Base-by-base conservation (phyloP, 345 rosid species). In the Passiflora organensis region DNA sequence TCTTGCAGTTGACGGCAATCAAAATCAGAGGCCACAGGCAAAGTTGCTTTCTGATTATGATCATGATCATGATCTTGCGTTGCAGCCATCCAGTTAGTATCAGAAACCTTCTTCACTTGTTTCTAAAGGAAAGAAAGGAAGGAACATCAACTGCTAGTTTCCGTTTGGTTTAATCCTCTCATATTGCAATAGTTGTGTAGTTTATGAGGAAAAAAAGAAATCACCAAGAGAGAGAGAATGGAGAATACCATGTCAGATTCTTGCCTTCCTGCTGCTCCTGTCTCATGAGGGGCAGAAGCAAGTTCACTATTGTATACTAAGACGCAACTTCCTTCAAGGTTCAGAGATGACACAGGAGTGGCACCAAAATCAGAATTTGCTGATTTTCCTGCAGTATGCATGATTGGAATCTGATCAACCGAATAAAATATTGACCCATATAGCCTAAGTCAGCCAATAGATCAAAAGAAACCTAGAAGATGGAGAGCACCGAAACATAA, bases 311-410 rank as follows among this genome's bases (percentile, higher is more conserved):
- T 13, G 37, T 63, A 43, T 41, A 60, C 59, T 6, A 70, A 2
- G 38, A 70, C 43, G 65, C 73, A 75, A 48, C 73, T 67, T 32
- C 50, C 76, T 46, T 66, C 72, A 17, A 59, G 67, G 32, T 66
- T 65, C 38, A 6, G 38, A 18, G 51, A 32, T 39, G 62, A 66
- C 34, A 28, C 3, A 28, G 34, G 34, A 28, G 8, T 28, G 8
- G 34, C 34, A n/a, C n/a, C n/a, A 28, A 28, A 28, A 28, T 28
- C 34, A 28, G 34, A 28, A 2, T 28, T 3, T 28, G 5, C 34
- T 28, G 34, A n/a, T n/a, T n/a, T n/a, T n/a, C n/a, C 34, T 28
- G 34, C 34, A 28, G 34, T 8, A 28, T 2, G 34, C 8, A 28
- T 28, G 48, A 43, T 6, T 44, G 13, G 11, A 5, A 32, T 28